phyloP scores from a whole-genome alignment of 495 filamentous ascomycete species.

The Hypoxylon trugodes region DNA sequence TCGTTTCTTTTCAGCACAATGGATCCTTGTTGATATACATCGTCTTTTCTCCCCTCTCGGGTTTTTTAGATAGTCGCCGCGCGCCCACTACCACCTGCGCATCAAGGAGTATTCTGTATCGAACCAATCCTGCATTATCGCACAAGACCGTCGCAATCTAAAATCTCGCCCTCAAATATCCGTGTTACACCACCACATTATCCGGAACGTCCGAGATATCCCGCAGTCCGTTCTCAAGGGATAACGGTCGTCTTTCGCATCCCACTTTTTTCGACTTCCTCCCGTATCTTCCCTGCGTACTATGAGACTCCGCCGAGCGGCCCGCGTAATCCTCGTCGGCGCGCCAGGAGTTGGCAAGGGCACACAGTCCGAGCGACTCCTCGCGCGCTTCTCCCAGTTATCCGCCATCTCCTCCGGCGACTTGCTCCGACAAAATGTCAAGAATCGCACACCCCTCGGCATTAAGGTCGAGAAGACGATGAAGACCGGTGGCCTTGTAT shows the following conservation, averaged over 20 bases:
- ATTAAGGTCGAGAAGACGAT: constrained; percentile 89
- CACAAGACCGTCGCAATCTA: constrained; percentile 3
- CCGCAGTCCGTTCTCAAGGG: constrained; percentile 9
- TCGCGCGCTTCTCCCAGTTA: constrained; percentile 85
- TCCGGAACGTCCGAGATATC: constrained; percentile 22
- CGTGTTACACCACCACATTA: constrained; percentile 9
- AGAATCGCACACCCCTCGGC: constrained; percentile 83
- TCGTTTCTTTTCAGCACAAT: constrained; percentile 9
- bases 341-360: constrained; percentile 95
- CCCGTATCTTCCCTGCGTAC: constrained; percentile 24
- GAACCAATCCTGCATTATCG: constrained; percentile 15
- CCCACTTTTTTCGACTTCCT: constrained; percentile 10
- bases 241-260: constrained; percentile 9
- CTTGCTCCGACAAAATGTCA: constrained; percentile 89
- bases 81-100: neutral
- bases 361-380: constrained; percentile 88
- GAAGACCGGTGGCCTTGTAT: constrained; percentile 82
- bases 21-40: constrained; percentile 19
- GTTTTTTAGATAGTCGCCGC: neutral
- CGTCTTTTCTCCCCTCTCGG: constrained; percentile 5
- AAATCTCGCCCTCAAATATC: constrained; percentile 11
- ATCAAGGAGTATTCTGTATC: constrained; percentile 22
- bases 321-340: constrained; percentile 92
- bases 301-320: constrained; percentile 78
- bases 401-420: constrained; percentile 95